phyloP scores from a whole-genome alignment of 1,139 yeast genomes.

The Yamadazyma membranifaciens region DNA sequence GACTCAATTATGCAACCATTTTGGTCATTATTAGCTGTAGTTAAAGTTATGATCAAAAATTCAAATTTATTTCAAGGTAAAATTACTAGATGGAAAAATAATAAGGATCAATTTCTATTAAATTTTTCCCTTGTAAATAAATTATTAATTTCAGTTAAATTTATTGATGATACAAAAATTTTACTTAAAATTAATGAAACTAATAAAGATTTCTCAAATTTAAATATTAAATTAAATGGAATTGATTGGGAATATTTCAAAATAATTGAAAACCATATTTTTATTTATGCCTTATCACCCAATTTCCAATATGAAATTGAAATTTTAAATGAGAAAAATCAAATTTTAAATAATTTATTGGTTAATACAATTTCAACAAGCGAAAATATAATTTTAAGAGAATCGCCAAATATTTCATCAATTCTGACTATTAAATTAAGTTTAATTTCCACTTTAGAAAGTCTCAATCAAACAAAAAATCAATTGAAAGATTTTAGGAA shows the following conservation, averaged over 20 bases:
- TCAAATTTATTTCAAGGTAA: constrained; percentile 55
- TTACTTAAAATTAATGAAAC: constrained; percentile 36
- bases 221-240: constrained; percentile 56
- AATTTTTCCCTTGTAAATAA: constrained; percentile 9
- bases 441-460: constrained; percentile 58
- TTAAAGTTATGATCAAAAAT: constrained; percentile 51
- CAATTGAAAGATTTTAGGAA: constrained; percentile 59
- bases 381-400: constrained; percentile 10
- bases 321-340: constrained; percentile 33
- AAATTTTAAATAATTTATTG: constrained; percentile 23
- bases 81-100: constrained; percentile 31
- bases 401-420: constrained; percentile 37
- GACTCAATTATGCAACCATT: constrained; percentile 52
- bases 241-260: constrained; percentile 57
- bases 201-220: constrained; percentile 30
- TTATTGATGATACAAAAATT: constrained; percentile 36
- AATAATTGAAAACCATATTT: constrained; percentile 38
- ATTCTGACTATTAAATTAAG: constrained; percentile 61
- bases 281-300: constrained; percentile 67
- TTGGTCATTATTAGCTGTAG: constrained; percentile 67
- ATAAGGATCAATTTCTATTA: constrained; percentile 17
- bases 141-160: constrained; percentile 24
- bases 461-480: constrained; percentile 47
- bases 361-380: constrained; percentile 36
- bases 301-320: constrained; percentile 68